These are phyloP conservation scores for Asterochloris sp. DNA, from an alignment of 139 green algal species.

Conservation along the genomic window DNA sequence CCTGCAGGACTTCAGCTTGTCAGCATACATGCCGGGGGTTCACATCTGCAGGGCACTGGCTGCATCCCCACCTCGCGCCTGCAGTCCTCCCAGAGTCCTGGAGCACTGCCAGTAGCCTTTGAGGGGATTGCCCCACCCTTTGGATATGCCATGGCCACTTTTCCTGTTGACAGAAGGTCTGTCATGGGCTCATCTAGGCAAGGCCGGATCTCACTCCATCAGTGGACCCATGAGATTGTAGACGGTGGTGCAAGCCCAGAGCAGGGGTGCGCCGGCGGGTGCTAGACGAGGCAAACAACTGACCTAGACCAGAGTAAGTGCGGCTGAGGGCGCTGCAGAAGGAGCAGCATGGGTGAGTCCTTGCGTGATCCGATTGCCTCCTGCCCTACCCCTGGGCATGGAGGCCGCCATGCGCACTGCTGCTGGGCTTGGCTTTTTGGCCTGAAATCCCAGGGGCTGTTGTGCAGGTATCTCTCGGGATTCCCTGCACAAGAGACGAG, in stretches of 20 bases:
- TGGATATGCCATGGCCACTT: no score
- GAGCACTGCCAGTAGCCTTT: background rate
- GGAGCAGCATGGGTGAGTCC: background rate
- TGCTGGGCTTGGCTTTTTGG: background rate
- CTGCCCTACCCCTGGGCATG: background rate
- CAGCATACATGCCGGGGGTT: background rate
- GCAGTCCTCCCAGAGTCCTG: background rate
- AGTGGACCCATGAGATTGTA: no score
- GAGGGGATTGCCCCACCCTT: background rate
- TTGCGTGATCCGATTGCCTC: background rate
- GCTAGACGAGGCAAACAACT: no score
- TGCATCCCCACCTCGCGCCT: slow-evolving; percentile 3
- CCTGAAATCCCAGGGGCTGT: background rate
- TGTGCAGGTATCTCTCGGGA: slow-evolving; percentile 96
- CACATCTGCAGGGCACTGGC: background rate
- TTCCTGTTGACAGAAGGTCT: no score
- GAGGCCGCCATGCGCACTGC: background rate
- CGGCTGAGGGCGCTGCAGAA: background rate
- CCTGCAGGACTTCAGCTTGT: slow-evolving; percentile 41
- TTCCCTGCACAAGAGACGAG: slow-evolving; percentile 94
- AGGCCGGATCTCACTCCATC: no score
- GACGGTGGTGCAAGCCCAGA: no score
- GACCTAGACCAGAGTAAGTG: background rate
- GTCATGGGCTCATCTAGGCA: no score
- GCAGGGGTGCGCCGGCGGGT: no score